Conservation (phyloP, 78 protist genomes). For the Guillardia theta region DNA sequence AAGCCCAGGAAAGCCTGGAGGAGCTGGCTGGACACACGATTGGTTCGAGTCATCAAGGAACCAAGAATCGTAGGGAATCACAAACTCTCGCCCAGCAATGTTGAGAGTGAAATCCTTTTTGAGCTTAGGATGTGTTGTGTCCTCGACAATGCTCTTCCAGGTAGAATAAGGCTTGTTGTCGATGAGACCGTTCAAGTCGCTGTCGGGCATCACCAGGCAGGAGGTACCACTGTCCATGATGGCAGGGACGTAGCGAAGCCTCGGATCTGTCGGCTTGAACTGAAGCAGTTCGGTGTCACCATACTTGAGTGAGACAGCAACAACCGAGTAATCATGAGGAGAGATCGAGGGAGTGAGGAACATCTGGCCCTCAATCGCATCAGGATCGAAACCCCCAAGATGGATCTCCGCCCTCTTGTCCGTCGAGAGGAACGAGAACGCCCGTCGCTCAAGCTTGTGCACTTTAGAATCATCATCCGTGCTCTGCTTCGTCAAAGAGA, state of each 20-base stretch:
- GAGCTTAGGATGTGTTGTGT: not conserved
- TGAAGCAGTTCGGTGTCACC: not conserved
- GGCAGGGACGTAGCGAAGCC: constrained; percentile 10
- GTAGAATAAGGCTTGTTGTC: not conserved
- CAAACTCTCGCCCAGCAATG: not conserved
- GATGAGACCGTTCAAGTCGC: not conserved
- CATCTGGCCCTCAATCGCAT: constrained; percentile 2
- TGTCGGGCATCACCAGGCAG: constrained; percentile 36
- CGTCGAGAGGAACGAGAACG: constrained; percentile 42
- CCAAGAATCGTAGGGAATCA: constrained; percentile 2
- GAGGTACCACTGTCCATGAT: constrained; percentile 42
- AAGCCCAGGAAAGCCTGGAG: constrained; percentile 18
- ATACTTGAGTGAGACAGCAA: constrained; percentile 25
- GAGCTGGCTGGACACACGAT: constrained; percentile 27
- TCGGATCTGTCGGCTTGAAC: not conserved
- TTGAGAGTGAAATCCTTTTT: not conserved
- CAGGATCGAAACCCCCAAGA: constrained; percentile 27
- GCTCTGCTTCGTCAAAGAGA: not conserved
- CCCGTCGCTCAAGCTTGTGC: not conserved
- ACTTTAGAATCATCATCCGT: not conserved
- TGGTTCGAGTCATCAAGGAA: constrained; percentile 30
- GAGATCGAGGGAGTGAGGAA: constrained; percentile 23
- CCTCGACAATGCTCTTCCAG: constrained; percentile 23
- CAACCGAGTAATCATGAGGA: not conserved
- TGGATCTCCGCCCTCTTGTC: constrained; percentile 7